phyloP scores from a whole-genome alignment of 2,329 filamentous ascomycete genomes.

The Clarireedia paspali region DNA sequence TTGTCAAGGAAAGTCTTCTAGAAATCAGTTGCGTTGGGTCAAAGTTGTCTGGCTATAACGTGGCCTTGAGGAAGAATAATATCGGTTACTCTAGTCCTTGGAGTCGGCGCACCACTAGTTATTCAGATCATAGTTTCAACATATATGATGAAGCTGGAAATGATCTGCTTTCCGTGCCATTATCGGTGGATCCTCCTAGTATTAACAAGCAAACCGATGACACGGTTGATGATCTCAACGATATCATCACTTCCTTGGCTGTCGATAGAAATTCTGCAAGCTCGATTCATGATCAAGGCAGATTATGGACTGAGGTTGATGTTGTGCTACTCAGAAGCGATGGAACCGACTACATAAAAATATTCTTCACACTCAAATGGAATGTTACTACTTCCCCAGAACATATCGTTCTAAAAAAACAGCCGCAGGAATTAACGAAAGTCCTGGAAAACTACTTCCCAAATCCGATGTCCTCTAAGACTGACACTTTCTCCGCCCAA shows the following conservation, averaged over 20 bases:
- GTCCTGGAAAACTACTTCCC: constrained; percentile 24
- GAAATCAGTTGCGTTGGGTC: constrained; percentile 18
- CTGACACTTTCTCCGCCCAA: constrained; percentile 36
- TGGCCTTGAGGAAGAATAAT: constrained; percentile 13
- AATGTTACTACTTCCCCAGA: constrained; percentile 23
- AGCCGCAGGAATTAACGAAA: constrained; percentile 20
- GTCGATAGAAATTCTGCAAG: constrained; percentile 19
- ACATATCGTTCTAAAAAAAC: constrained; percentile 12
- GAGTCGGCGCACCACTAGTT: constrained; percentile 6
- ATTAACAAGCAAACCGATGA: background rate
- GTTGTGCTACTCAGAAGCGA: constrained; percentile 17
- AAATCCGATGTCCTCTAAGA: constrained; percentile 13
- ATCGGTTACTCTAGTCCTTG: constrained; percentile 16
- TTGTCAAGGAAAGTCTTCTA: constrained; percentile 21
- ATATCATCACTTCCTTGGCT: constrained; percentile 20
- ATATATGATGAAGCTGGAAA: constrained; percentile 16
- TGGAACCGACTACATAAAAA: constrained; percentile 16
- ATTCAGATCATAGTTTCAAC: constrained; percentile 10
- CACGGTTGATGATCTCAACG: constrained; percentile 9
- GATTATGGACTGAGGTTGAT: constrained; percentile 24
- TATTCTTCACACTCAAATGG: constrained; percentile 27
- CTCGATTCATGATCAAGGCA: constrained; percentile 19
- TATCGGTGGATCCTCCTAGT: constrained; percentile 1
- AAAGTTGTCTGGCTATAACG: constrained; percentile 7
- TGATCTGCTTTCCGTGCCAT: constrained; percentile 13